Evolutionary conservation across 176 grass and related monocot genomes (phyloP).

Genomic region (Bolboschoenus planiculmis): DNA sequence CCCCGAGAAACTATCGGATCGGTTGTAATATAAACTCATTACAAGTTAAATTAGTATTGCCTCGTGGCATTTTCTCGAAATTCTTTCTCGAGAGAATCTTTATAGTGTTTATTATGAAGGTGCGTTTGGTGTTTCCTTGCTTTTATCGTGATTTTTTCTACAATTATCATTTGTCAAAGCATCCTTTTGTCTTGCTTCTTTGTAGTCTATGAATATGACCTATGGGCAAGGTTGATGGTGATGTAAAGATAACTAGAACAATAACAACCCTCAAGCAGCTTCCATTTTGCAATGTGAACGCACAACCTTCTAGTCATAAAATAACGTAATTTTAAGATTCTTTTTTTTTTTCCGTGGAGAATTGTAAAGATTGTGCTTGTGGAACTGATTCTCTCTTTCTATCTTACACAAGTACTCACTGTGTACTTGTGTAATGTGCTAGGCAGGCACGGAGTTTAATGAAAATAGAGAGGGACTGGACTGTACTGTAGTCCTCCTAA

Average conservation of each 20-base stretch:
- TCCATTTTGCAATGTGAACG: background rate
- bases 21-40: conserved; percentile 12
- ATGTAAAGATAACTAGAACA: background rate
- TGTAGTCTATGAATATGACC: background rate
- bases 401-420: background rate
- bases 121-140: background rate
- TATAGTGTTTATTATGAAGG: background rate
- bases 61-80: background rate
- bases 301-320: background rate
- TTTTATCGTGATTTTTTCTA: background rate
- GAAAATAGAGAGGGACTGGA: no score
- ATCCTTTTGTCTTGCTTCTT: background rate
- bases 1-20: background rate
- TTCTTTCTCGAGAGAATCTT: background rate
- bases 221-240: background rate
- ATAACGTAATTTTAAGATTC: background rate
- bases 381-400: background rate
- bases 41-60: background rate
- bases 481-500: no score
- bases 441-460: no score
- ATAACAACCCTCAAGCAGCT: background rate
- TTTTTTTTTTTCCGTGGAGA: background rate
- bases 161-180: conserved; percentile 16
- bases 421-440: background rate
- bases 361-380: background rate